Evolutionary conservation across 2,329 filamentous ascomycete species (phyloP), one percentile per base, ranked within the genome.

Genomic region (Aspergillus arachidicola): DNA sequence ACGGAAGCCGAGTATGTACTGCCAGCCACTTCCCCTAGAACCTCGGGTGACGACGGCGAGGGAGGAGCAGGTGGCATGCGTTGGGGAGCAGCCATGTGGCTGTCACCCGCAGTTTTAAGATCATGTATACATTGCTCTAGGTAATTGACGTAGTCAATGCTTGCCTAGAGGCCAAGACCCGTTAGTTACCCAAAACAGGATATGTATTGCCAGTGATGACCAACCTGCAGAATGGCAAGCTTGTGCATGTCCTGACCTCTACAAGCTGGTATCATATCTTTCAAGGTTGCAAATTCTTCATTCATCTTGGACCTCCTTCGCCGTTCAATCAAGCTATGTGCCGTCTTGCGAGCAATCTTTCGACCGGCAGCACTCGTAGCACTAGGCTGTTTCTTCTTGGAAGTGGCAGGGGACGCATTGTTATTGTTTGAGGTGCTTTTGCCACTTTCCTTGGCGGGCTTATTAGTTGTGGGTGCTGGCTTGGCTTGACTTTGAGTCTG

Each of bases 171-270:
- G 12, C 30, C 66, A 1, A 36, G 36, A 12, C 41, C 41, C 50
- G 32, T 64, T 55, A 68, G 64, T 45, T 7, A 38, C 30, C 12
- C 57, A 21, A 50, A 50, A 21, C 62, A 54, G 11, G 34, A 51
- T 54, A 54, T 23, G 28, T 6, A 32, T n/a, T 32, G 5, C n/a
- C 36, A 70, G 61, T 56, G 14, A 53, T 30, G 30, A 77, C 85
- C 67, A 77, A 96, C 94, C 87, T 97, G 93, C 57, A 98, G 81
- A 70, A 98, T 97, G 19, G 94, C 93, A 62, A 98, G 82, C 80
- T 99, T 99, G 79, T 98, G 95, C 95, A 98, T 98, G 73, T 98
- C 94, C 69, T 89, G 87, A 7, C 93, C 94, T n/a, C 87, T 88
- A 77, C 95, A 98, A 2, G 95, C 94, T 0, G 95, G 95, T 62